phyloP scores from a whole-genome alignment of 2,329 filamentous ascomycete genomes.

The Verticillium longisporum region DNA sequence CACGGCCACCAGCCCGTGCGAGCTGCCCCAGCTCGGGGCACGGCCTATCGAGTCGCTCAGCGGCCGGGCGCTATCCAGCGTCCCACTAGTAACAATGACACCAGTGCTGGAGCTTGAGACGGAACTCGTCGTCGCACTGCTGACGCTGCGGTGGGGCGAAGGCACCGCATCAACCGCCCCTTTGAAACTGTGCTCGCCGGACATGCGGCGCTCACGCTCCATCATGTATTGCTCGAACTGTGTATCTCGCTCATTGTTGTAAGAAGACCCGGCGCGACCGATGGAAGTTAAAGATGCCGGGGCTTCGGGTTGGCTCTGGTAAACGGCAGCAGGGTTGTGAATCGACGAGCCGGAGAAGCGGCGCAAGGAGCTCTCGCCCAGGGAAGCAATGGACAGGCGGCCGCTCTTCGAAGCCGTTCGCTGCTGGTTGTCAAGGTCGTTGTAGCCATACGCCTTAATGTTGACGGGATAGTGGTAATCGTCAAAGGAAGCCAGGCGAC shows the following conservation, averaged over 20 bases:
- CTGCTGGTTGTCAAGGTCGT: conserved; percentile 17
- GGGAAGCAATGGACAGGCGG: conserved; percentile 9
- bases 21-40: conserved; percentile 27
- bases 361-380: conserved; percentile 9
- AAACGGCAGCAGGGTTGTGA: conserved; percentile 2
- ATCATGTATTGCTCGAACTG: conserved; percentile 20
- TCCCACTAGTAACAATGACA: conserved; percentile 15
- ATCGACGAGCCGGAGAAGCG: conserved; percentile 8
- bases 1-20: conserved; percentile 28
- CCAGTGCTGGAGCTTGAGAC: conserved; percentile 3
- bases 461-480: conserved; percentile 43
- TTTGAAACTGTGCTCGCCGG: conserved; percentile 25
- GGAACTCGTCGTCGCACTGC: conserved; percentile 13
- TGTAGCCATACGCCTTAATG: conserved; percentile 40
- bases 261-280: conserved; percentile 5
- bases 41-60: conserved; percentile 18
- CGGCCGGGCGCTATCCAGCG: conserved; percentile 8
- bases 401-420: conserved; percentile 10
- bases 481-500: conserved; percentile 39
- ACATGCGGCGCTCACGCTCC: conserved; percentile 23
- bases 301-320: conserved; percentile 1
- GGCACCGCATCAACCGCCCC: neutral
- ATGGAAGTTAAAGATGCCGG: neutral
- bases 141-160: conserved; percentile 15
- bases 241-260: conserved; percentile 20